Percentiles rank a stretch among this genome's conserved stretches.
These are phyloP conservation scores for Chrysosporium keratinophilum DNA, from an alignment of 2,329 filamentous ascomycete species.

Conservation along the genomic window DNA sequence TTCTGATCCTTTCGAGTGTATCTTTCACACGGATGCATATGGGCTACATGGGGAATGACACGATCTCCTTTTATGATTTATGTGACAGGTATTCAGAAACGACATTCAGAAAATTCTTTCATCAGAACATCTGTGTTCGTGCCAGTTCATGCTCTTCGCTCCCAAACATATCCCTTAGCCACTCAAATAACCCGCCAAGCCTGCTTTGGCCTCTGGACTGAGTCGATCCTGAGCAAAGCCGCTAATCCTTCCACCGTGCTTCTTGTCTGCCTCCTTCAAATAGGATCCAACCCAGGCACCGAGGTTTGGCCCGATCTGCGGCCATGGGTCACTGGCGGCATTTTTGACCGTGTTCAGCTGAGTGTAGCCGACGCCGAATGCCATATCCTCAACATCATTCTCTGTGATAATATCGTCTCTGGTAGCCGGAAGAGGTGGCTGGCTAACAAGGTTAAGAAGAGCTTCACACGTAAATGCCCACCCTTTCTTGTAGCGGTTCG, in stretches of 20 bases:
- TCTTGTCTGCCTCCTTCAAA: conserved; percentile 64
- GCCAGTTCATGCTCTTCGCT: background rate
- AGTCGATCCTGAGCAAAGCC: conserved; percentile 63
- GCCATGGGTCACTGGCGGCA: conserved; percentile 65
- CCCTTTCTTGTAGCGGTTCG: conserved; percentile 70
- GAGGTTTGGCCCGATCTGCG: conserved; percentile 68
- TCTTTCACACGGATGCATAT: too few relatives aligned
- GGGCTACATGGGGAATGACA: too few relatives aligned
- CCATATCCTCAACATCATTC: conserved; percentile 85
- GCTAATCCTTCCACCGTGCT: conserved; percentile 60
- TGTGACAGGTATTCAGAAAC: background rate
- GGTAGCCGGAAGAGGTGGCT: conserved; percentile 63
- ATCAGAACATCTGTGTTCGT: background rate
- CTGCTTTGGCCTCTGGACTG: conserved; percentile 45
- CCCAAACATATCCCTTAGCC: background rate
- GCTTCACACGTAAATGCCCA: conserved; percentile 85
- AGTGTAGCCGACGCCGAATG: conserved; percentile 91
- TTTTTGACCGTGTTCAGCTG: conserved; percentile 82
- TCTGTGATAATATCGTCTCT: conserved; percentile 72
- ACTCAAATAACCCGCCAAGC: conserved; percentile 35
- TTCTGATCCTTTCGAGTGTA: too few relatives aligned
- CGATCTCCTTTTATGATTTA: too few relatives aligned
- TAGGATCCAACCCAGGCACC: conserved; percentile 74
- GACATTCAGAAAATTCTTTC: background rate
- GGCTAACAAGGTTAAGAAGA: conserved; percentile 79